Base-by-base conservation (phyloP, 2,329 filamentous ascomycete species). In the Trichophyton schoenleinii region DNA sequence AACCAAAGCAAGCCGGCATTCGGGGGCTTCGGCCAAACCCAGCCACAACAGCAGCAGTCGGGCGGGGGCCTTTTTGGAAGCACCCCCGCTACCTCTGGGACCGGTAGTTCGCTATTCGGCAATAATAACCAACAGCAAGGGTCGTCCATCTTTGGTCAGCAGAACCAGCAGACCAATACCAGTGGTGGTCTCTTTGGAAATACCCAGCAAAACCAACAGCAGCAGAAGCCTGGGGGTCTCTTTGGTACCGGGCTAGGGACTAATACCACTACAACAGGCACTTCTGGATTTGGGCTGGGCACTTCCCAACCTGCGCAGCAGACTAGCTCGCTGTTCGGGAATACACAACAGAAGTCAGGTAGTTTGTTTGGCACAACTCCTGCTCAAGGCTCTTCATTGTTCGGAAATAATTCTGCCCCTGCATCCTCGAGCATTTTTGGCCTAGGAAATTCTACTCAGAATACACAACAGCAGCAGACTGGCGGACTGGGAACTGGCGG, bases 361-460 rank as follows among this genome's bases (percentile, higher is more conserved):
- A 75, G 78, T n/a, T 67, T 84, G 13, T 85, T 86, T 64, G 81
- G 79, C 11, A 22, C 61, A 11, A 57, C 63, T 15, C 71, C 74
- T 5, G 70, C 58, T 67, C 78, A 57, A 55, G 57, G 64, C 8
- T 63, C 66, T 52, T 63, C 64, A 44, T 57, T 69, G 52, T 70
- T 71, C 31, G 67, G 67, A 63, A 65, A 34, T 49, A 66, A 67
- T 3, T 61, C 69, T 3, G 58, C 65, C 9, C 69, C 73, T 20
- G 68, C 65, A 31, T 62, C 68, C 1, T 68, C 63, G 11, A 48
- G 58, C 52, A 34, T 64, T 8, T 66, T 66, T 49, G 58, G 46
- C 42, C 55, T 63, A 9, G 63, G 62, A 20, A 61, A 62, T 25
- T 36, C 57, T 1, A 59, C 41, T 41, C 64, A 66, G 28, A 58